Evolutionary conservation across 805 yeast species (phyloP).

Genomic region (Candida alai): DNA sequence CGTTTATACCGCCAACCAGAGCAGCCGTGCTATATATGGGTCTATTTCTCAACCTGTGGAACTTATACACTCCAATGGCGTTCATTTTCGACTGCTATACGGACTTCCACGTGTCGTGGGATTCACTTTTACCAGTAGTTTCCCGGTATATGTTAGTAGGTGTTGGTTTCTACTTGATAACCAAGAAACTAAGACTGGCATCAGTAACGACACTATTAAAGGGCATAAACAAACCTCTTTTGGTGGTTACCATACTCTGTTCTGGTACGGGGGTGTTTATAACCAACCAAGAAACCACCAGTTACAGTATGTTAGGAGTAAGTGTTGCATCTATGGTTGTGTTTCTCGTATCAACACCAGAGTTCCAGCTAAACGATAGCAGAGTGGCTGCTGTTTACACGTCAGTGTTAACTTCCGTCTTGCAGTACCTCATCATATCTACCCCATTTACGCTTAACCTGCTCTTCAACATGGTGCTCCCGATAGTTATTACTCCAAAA

Average conservation of each 20-base stretch:
- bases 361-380: slow-evolving; percentile 16
- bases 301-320: slow-evolving; percentile 20
- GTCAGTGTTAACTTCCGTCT: slow-evolving; percentile 14
- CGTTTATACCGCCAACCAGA: slow-evolving; percentile 21
- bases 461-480: slow-evolving; percentile 4
- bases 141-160: slow-evolving; percentile 14
- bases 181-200: background rate
- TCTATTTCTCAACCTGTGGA: slow-evolving; percentile 25
- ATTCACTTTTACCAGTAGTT: slow-evolving; percentile 6
- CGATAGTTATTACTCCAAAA: slow-evolving; percentile 19
- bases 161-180: slow-evolving; percentile 5
- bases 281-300: slow-evolving; percentile 6
- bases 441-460: slow-evolving; percentile 6
- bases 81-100: slow-evolving; percentile 22
- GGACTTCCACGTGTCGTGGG: slow-evolving; percentile 7
- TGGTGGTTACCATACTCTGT: slow-evolving; percentile 2
- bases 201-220: slow-evolving; percentile 5
- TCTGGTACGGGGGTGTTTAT: slow-evolving; percentile 1
- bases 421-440: slow-evolving; percentile 21
- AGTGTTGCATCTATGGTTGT: slow-evolving; percentile 22
- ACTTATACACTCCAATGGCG: slow-evolving; percentile 27
- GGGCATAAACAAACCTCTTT: slow-evolving; percentile 4
- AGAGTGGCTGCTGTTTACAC: slow-evolving; percentile 15
- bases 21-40: slow-evolving; percentile 26
- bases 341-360: slow-evolving; percentile 22